These are phyloP conservation scores for Oryza nivara DNA, from an alignment of 176 grass and related monocot genomes.

Conservation along the genomic window DNA sequence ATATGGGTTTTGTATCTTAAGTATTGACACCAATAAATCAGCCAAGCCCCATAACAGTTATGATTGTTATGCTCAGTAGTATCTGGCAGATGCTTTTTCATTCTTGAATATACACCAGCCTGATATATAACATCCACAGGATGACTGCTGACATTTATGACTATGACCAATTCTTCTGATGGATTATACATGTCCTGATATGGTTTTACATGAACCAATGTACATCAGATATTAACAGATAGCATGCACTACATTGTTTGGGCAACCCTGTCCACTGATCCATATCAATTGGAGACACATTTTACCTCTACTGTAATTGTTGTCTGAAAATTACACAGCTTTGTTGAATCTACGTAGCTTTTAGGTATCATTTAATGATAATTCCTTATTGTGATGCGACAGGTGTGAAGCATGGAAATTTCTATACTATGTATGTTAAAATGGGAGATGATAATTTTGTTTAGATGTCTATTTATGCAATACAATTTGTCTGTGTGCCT, in stretches of 20 bases:
- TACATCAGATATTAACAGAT: not conserved
- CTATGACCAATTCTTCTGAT: not conserved
- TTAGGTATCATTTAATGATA: not conserved
- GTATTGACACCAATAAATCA: not conserved
- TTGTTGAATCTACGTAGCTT: not conserved
- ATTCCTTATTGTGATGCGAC: not conserved
- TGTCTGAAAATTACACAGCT: slow-evolving; percentile 8
- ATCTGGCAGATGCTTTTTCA: not conserved
- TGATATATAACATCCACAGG: not conserved
- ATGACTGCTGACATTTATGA: not conserved
- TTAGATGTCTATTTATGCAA: not conserved
- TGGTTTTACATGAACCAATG: not conserved
- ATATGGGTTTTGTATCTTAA: slow-evolving; percentile 24
- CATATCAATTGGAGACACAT: not conserved
- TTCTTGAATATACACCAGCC: not conserved
- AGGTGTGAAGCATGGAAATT: not conserved
- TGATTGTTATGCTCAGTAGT: not conserved
- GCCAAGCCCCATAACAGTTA: not conserved
- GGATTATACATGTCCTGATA: not conserved
- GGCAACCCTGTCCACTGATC: not conserved
- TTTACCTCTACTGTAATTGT: slow-evolving; percentile 18
- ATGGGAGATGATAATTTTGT: slow-evolving; percentile 1
- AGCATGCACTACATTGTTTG: not conserved
- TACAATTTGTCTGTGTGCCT: slow-evolving; percentile 16
- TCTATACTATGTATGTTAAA: not conserved